Evolutionary conservation across 495 filamentous ascomycete species (phyloP).

Genomic region (Penicillium malachiteum): DNA sequence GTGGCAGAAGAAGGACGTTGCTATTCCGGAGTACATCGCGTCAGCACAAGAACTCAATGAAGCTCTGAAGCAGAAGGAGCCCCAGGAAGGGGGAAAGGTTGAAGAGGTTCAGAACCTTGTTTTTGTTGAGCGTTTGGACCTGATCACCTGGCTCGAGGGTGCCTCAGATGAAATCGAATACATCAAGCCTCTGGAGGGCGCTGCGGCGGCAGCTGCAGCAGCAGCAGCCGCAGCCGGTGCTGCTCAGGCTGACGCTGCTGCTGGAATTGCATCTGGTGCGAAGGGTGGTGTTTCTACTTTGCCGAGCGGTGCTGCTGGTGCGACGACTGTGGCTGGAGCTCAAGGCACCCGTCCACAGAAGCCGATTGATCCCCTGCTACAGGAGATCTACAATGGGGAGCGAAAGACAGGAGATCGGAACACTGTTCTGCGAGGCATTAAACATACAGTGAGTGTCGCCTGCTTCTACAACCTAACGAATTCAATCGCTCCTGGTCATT

Average conservation of each 20-base stretch:
- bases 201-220: constrained; percentile 50
- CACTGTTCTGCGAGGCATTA: constrained; percentile 80
- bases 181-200: constrained; percentile 77
- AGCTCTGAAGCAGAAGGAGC: constrained; percentile 60
- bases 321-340: constrained; percentile 49
- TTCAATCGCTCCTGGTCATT: not conserved
- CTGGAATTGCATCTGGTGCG: constrained; percentile 44
- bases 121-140: constrained; percentile 85
- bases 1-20: constrained; percentile 85
- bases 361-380: constrained; percentile 73
- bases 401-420: constrained; percentile 91
- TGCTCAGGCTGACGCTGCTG: constrained; percentile 34
- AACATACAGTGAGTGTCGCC: constrained; percentile 69
- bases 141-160: constrained; percentile 89
- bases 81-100: constrained; percentile 45
- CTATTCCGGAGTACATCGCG: constrained; percentile 85
- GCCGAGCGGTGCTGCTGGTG: constrained; percentile 49
- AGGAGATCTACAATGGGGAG: constrained; percentile 88
- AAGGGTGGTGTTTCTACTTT: constrained; percentile 37
- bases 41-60: constrained; percentile 78
- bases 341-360: constrained; percentile 49
- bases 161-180: constrained; percentile 86
- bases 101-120: constrained; percentile 72
- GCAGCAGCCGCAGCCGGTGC: constrained; percentile 46
- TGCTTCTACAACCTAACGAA: too few species aligned